These are phyloP conservation scores for Daldinia sp. DNA, from an alignment of 2,329 filamentous ascomycete genomes.

Conservation along the genomic window DNA sequence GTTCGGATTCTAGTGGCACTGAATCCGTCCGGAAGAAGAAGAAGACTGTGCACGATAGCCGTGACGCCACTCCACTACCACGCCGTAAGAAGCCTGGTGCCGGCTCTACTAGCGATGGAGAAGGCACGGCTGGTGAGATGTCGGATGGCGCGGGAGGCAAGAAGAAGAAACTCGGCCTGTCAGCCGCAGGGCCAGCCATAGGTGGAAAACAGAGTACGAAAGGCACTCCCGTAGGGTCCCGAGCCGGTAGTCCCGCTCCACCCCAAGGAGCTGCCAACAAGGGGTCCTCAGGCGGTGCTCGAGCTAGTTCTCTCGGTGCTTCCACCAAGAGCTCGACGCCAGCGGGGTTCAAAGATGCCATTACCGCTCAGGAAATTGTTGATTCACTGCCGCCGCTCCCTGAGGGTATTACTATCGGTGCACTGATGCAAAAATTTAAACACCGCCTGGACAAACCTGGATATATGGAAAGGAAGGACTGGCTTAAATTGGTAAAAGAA, in stretches of 20 bases:
- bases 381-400: constrained; percentile 59
- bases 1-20: constrained; percentile 90
- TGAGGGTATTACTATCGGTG: constrained; percentile 62
- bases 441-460: constrained; percentile 61
- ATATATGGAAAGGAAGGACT: constrained; percentile 62
- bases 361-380: constrained; percentile 63
- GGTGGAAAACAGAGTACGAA: constrained; percentile 56
- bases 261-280: constrained; percentile 44
- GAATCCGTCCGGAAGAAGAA: constrained; percentile 85
- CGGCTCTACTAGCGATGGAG: constrained; percentile 75
- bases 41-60: constrained; percentile 64
- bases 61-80: constrained; percentile 64
- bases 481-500: constrained; percentile 67
- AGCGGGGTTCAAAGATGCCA: constrained; percentile 39
- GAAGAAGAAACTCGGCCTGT: constrained; percentile 59
- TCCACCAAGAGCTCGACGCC: constrained; percentile 31
- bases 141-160: constrained; percentile 64
- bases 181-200: constrained; percentile 50
- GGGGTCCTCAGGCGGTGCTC: constrained; percentile 28
- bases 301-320: constrained; percentile 48
- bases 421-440: constrained; percentile 63
- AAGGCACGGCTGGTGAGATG: constrained; percentile 74
- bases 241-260: constrained; percentile 67
- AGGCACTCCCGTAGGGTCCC: constrained; percentile 65
- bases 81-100: constrained; percentile 56